These are phyloP conservation scores for Rhizophora apiculata DNA, from an alignment of 345 rosid genomes.

Conservation along the genomic window DNA sequence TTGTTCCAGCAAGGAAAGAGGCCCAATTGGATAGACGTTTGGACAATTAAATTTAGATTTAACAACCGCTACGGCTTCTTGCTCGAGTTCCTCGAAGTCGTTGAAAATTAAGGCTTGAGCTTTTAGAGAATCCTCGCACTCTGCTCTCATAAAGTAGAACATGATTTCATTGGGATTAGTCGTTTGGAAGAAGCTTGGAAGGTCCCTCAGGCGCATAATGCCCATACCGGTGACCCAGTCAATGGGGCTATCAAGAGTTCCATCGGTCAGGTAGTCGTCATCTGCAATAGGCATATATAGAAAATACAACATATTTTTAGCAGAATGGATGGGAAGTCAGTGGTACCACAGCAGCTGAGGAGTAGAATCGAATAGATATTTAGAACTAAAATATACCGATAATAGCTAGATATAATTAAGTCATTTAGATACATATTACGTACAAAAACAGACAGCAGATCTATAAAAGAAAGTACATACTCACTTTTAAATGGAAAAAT, in stretches of 20 bases:
- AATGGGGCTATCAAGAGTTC: constrained; percentile 9
- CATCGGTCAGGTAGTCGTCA: constrained; percentile 15
- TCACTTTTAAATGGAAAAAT: constrained; percentile 31
- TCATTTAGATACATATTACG: too few species aligned
- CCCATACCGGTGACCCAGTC: constrained; percentile 22
- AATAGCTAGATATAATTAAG: background rate
- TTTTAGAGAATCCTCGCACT: constrained; percentile 3
- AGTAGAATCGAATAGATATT: background rate
- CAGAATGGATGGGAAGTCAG: background rate
- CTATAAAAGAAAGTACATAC: too few species aligned
- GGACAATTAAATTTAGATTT: constrained; percentile 11
- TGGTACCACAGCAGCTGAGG: background rate
- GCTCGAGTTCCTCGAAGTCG: background rate
- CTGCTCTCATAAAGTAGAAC: constrained; percentile 18
- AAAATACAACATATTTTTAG: background rate
- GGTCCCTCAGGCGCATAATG: constrained; percentile 19
- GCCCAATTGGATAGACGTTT: constrained; percentile 18
- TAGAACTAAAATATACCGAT: background rate
- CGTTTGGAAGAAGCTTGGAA: constrained; percentile 10
- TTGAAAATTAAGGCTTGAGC: constrained; percentile 14
- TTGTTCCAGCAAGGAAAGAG: constrained; percentile 7
- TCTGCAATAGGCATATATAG: constrained; percentile 3
- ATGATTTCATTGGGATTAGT: constrained; percentile 13
- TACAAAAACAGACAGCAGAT: too few species aligned
- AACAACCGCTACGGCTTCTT: constrained; percentile 3